Evolutionary conservation across 106 monocot genomes (phyloP).

Genomic region (Vanilla planifolia): DNA sequence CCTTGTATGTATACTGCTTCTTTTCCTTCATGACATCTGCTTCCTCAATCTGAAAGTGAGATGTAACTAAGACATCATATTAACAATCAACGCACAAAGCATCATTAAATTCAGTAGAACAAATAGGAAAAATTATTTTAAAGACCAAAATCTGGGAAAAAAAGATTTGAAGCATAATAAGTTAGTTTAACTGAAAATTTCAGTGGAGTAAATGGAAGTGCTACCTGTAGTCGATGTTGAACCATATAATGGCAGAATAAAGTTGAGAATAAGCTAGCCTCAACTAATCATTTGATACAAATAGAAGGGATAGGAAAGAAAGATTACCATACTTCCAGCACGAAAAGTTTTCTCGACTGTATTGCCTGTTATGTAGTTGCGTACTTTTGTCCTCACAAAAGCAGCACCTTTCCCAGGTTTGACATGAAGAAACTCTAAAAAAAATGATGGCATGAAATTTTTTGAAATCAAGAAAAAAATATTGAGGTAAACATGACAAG

Average conservation of each 20-base stretch:
- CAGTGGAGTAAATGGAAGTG: too few species aligned
- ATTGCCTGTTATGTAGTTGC: conserved; percentile 85
- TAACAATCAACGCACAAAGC: not conserved
- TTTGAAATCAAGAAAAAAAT: not conserved
- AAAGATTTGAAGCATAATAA: not conserved
- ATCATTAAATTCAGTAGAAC: not conserved
- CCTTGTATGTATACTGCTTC: conserved; percentile 90
- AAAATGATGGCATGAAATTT: not conserved
- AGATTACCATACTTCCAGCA: conserved; percentile 90
- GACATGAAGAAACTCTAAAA: conserved; percentile 91
- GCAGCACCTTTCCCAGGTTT: conserved; percentile 98
- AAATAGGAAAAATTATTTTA: not conserved
- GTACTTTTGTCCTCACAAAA: conserved; percentile 92
- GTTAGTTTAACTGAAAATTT: too few species aligned
- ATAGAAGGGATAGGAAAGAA: conserved; percentile 3
- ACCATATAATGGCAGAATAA: not conserved
- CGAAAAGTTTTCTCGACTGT: conserved; percentile 95
- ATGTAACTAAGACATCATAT: not conserved
- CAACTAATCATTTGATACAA: not conserved
- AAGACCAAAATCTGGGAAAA: not conserved
- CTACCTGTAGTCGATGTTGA: not conserved
- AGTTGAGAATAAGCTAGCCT: not conserved
- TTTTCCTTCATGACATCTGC: conserved; percentile 82
- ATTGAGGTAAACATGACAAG: not conserved
- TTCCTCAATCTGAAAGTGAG: conserved; percentile 44